Percentiles rank a stretch among this genome's conserved stretches.
Conservation (phyloP, 768 basidiomycete genomes). For the Serendipita indica region DNA sequence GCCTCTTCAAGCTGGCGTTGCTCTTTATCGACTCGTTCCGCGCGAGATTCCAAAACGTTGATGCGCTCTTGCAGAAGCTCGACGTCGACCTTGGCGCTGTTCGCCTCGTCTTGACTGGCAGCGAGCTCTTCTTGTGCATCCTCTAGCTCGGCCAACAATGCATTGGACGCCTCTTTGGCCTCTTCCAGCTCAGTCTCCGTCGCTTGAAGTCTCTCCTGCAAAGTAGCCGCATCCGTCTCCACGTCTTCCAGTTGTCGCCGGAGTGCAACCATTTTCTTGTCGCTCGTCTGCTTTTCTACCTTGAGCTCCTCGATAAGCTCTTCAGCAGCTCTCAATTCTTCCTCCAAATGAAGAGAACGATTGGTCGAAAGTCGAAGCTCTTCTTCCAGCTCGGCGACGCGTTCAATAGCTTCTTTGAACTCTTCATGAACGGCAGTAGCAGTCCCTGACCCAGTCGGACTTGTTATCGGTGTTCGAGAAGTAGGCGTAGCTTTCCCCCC, state of each 20-base stretch:
- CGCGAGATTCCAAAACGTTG: conserved; percentile 37
- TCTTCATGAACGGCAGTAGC: conserved; percentile 34
- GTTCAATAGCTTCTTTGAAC: conserved; percentile 34
- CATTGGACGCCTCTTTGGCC: conserved; percentile 23
- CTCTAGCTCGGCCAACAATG: conserved; percentile 34
- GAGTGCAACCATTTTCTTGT: conserved; percentile 19
- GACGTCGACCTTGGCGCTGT: background rate
- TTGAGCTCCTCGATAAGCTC: conserved; percentile 28
- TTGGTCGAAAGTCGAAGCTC: conserved; percentile 15
- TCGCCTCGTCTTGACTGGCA: conserved; percentile 23
- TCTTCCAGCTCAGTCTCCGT: conserved; percentile 17
- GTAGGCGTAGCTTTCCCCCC: conserved; percentile 39
- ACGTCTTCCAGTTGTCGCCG: conserved; percentile 16
- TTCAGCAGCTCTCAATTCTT: conserved; percentile 37
- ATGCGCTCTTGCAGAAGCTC: conserved; percentile 26
- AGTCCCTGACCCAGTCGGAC: conserved; percentile 4
- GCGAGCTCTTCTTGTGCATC: conserved; percentile 51
- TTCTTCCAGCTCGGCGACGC: conserved; percentile 41
- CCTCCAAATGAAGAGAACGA: conserved; percentile 9
- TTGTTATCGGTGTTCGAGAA: background rate
- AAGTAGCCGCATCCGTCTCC: conserved; percentile 14
- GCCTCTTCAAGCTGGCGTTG: conserved; percentile 61
- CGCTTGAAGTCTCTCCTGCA: conserved; percentile 19
- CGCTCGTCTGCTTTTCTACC: conserved; percentile 29
- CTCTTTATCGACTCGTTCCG: conserved; percentile 31